Evolutionary conservation across 192 early-diverging fungal genomes (phyloP), one percentile per base, ranked within the genome.

Genomic region (Phlyctochytrium planicorne): DNA sequence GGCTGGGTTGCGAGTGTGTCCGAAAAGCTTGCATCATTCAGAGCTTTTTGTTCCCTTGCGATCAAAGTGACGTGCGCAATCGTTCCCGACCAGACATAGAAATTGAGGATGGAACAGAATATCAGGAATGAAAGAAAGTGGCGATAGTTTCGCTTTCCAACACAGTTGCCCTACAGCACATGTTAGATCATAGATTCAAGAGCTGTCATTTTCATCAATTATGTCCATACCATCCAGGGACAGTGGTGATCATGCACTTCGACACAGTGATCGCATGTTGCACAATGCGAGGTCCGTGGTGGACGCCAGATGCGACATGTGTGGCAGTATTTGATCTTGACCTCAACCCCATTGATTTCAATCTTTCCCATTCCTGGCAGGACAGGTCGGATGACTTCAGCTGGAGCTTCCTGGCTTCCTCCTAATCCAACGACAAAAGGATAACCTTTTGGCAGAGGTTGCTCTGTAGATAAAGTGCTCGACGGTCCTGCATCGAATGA

Each of bases 91-190:
- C 88, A 59, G 20, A 90, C 78, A 69, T 89, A 86, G 60, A 83
- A 6, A 47, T 84, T 80, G 64, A 95, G 55, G n/a, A 87, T 2
- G 2, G 85, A 85, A n/a, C 80, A 75, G 0, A 82, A 71, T 31
- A 82, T 47, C 3, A 94, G 76, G 62, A 95, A 94, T 16, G 83
- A 84, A 70, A 94, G 90, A 67, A 97, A 97, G 47, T 88, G 85
- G 17, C 91, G 84, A 2, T 84, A 82, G 67, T 82, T 82, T 36
- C 79, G 67, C 53, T 79, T 77, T 17, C 96, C 96, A 52, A 98
- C 86, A 74, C 94, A 96, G 75, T 93, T 95, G 69, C 90, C 93
- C 4, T 92, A n/a, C n/a, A n/a, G n/a, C n/a, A n/a, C n/a, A n/a
- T n/a, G n/a, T n/a, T n/a, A n/a, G n/a, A n/a, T n/a, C n/a, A n/a